Conservation (phyloP, 305 asterid species). For the Plantago coronopus region DNA sequence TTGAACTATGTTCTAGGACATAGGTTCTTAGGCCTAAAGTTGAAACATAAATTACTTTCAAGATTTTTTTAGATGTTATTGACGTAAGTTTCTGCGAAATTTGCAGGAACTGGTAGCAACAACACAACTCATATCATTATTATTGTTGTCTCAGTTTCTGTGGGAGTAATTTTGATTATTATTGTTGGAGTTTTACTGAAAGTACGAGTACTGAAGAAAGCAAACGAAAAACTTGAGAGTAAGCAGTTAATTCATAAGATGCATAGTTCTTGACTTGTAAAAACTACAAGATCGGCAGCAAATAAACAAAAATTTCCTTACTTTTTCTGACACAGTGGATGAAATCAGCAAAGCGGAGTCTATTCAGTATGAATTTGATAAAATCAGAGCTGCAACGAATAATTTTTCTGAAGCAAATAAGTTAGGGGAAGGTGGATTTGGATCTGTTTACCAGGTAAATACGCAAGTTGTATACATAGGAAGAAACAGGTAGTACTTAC, state of each 20-base stretch:
- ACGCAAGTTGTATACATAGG: too few relatives aligned
- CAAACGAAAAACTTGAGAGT: constrained; percentile 15
- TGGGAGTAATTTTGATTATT: constrained; percentile 20
- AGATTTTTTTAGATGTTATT: too few relatives aligned
- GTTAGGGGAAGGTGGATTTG: constrained; percentile 47
- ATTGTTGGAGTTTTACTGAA: constrained; percentile 19
- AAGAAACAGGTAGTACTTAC: too few relatives aligned
- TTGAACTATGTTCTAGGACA: too few relatives aligned
- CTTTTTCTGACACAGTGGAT: not conserved
- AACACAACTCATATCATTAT: constrained; percentile 10
- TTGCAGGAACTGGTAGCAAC: constrained; percentile 13
- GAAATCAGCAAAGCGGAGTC: constrained; percentile 15
- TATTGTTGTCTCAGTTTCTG: constrained; percentile 21
- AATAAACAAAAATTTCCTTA: not conserved
- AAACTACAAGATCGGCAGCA: not conserved
- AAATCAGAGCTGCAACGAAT: constrained; percentile 21
- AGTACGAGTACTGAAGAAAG: constrained; percentile 10
- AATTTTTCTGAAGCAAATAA: constrained; percentile 26
- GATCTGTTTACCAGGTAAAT: constrained; percentile 40
- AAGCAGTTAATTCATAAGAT: not conserved
- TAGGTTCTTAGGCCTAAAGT: too few relatives aligned
- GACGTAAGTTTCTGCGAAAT: not conserved
- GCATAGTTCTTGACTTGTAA: not conserved
- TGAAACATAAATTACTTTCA: too few relatives aligned
- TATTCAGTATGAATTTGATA: constrained; percentile 24